A percentile compares a stretch with the other conserved stretches of the same genome.
phyloP scores from a whole-genome alignment of 331 rosid species.

The Acacia concinna region DNA sequence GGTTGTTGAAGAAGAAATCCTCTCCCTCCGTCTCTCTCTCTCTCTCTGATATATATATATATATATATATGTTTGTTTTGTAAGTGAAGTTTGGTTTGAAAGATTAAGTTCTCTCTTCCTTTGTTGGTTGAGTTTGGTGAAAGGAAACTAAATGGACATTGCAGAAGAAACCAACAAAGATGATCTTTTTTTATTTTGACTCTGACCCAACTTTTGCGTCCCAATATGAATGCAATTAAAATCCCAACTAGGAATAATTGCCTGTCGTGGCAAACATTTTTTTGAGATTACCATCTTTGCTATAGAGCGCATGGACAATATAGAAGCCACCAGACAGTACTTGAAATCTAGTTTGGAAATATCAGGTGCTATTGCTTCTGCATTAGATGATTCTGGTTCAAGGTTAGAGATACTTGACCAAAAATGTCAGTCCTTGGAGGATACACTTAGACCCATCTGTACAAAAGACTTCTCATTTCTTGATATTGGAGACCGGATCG shows the following conservation, averaged over 20 bases:
- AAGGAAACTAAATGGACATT: slow-evolving; percentile 45
- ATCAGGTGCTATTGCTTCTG: slow-evolving; percentile 47
- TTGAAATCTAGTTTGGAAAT: slow-evolving; percentile 60
- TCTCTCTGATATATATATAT: too few relatives aligned
- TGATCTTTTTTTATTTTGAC: slow-evolving; percentile 21
- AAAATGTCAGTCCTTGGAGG: slow-evolving; percentile 52
- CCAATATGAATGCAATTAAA: slow-evolving; percentile 29
- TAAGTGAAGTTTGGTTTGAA: slow-evolving; percentile 76
- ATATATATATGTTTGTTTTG: slow-evolving; percentile 45
- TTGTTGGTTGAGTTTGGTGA: slow-evolving; percentile 83
- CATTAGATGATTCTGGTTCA: slow-evolving; percentile 47
- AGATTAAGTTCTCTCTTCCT: slow-evolving; percentile 30
- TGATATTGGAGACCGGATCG: slow-evolving; percentile 48
- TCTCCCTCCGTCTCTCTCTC: not conserved
- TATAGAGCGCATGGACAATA: slow-evolving; percentile 41
- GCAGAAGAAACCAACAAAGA: slow-evolving; percentile 46
- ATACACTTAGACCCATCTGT: slow-evolving; percentile 34
- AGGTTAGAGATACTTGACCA: slow-evolving; percentile 49
- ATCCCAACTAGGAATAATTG: slow-evolving; percentile 29
- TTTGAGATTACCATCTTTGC: slow-evolving; percentile 20
- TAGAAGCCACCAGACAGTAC: slow-evolving; percentile 49
- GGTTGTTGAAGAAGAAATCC: slow-evolving; percentile 82
- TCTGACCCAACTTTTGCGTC: slow-evolving; percentile 23
- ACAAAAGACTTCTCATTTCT: slow-evolving; percentile 30
- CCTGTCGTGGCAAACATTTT: slow-evolving; percentile 26